A percentile compares a stretch with the other conserved stretches of the same genome.
Conservation (phyloP, 352 stramenopile genomes). For the Globisporangium irregulare region DNA sequence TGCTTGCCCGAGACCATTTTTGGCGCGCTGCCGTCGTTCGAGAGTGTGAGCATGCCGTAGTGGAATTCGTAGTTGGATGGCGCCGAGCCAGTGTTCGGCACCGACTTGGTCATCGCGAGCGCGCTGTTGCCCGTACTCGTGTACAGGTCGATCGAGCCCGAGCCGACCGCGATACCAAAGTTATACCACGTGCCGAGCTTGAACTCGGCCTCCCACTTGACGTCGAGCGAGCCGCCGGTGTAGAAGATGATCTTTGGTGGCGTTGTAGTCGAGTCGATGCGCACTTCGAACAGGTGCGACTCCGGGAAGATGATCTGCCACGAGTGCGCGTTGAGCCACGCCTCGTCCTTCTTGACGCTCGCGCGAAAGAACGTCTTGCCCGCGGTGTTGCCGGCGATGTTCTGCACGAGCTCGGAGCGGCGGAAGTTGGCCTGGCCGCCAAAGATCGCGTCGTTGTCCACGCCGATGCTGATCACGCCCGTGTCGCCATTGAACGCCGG, state of each 20-base stretch:
- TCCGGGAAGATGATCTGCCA: conserved; percentile 66
- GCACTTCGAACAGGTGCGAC: conserved; percentile 60
- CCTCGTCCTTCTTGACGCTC: conserved; percentile 46
- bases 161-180: conserved; percentile 52
- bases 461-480: conserved; percentile 49
- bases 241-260: conserved; percentile 56
- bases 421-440: conserved; percentile 56
- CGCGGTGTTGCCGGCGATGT: conserved; percentile 24
- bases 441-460: conserved; percentile 51
- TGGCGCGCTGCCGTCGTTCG: conserved; percentile 46
- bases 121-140: conserved; percentile 41
- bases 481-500: conserved; percentile 60
- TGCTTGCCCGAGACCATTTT: conserved; percentile 43
- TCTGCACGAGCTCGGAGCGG: conserved; percentile 67
- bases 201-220: conserved; percentile 56
- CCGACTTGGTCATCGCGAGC: conserved; percentile 40
- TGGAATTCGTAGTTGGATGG: conserved; percentile 56
- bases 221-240: conserved; percentile 39
- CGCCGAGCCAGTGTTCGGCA: conserved; percentile 23
- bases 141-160: conserved; percentile 46
- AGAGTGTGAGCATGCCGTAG: conserved; percentile 65
- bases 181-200: conserved; percentile 60
- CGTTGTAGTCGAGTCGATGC: conserved; percentile 47
- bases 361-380: conserved; percentile 36
- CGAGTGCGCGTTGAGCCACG: conserved; percentile 37